Evolutionary conservation across 148 eudicot species (phyloP).

Genomic region (Persicaria tinctoria): DNA sequence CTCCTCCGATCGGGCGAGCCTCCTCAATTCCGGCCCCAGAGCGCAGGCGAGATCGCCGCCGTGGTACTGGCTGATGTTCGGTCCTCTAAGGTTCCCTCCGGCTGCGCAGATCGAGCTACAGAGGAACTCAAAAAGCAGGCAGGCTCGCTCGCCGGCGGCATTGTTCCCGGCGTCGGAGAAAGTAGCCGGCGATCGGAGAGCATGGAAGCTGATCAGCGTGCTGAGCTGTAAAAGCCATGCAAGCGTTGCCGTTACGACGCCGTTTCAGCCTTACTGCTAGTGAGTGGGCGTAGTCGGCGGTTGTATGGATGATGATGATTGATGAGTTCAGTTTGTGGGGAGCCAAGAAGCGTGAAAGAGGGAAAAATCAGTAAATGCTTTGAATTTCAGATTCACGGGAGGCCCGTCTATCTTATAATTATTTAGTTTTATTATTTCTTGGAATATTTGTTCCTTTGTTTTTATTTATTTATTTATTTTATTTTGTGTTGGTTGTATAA

Average conservation of each 20-base stretch:
- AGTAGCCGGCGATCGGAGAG: neutral
- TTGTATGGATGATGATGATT: neutral
- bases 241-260: conserved; percentile 10
- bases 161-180: conserved; percentile 2
- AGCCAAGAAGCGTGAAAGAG: conserved; percentile 9
- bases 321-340: conserved; percentile 6
- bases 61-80: conserved; percentile 10
- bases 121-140: neutral
- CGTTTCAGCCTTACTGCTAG: conserved; percentile 6
- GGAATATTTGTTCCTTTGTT: neutral
- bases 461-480: neutral
- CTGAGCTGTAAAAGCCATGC: conserved; percentile 7
- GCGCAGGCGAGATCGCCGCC: conserved; percentile 1
- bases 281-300: neutral
- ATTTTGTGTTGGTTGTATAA: neutral
- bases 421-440: too few species aligned
- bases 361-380: conserved; percentile 6
- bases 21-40: neutral
- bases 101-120: neutral
- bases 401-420: neutral
- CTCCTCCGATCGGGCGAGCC: neutral
- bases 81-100: neutral
- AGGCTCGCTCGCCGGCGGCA: neutral
- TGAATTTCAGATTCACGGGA: conserved; percentile 4
- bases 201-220: conserved; percentile 9